A percentile compares a stretch with the other conserved stretches of the same genome.
Evolutionary conservation across 768 basidiomycete genomes (phyloP).

Genomic region (Lentinula sp.): DNA sequence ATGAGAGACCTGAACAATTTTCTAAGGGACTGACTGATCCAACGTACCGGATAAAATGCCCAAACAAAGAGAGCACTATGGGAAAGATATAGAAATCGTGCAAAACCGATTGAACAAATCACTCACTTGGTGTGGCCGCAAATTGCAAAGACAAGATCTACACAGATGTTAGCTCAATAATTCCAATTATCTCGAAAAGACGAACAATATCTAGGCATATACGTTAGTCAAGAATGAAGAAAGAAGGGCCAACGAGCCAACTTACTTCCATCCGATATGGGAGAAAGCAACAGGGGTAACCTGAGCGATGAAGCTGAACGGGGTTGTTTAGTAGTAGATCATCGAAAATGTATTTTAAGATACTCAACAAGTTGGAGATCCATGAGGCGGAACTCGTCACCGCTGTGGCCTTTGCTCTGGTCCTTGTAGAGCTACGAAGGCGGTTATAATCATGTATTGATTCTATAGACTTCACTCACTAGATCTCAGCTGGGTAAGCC

Average conservation of each 20-base stretch:
- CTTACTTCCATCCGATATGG: slow-evolving; percentile 36
- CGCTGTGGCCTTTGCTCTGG: slow-evolving; percentile 38
- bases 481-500: slow-evolving; percentile 41
- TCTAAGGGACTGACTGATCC: not conserved
- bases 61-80: slow-evolving; percentile 33
- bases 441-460: too few relatives aligned
- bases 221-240: too few relatives aligned
- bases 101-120: not conserved
- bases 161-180: not conserved
- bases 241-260: not conserved
- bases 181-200: not conserved
- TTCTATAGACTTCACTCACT: slow-evolving; percentile 7
- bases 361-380: slow-evolving; percentile 36
- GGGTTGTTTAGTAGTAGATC: not conserved
- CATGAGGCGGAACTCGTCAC: slow-evolving; percentile 38
- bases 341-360: not conserved
- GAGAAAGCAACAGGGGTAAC: slow-evolving; percentile 35
- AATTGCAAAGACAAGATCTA: slow-evolving; percentile 39
- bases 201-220: slow-evolving; percentile 22
- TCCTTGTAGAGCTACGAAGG: slow-evolving; percentile 27
- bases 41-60: slow-evolving; percentile 36
- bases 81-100: not conserved
- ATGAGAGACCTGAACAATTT: not conserved
- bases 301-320: slow-evolving; percentile 35
- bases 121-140: slow-evolving; percentile 38